Evolutionary conservation across 306 rosid species (phyloP), one percentile per base, ranked within the genome.

Genomic region (Acacia crassicarpa): DNA sequence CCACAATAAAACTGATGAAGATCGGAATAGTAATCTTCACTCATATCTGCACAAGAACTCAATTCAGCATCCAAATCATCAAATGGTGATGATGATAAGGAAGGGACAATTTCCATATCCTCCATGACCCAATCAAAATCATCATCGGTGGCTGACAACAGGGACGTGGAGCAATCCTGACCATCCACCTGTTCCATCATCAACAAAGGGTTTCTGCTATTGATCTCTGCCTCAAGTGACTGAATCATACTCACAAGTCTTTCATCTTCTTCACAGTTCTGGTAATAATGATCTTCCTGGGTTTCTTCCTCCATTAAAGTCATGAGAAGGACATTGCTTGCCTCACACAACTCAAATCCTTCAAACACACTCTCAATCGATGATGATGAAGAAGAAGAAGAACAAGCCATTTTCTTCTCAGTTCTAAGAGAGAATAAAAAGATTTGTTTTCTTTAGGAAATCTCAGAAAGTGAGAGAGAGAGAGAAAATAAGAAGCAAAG

Each of bases 231-330:
- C 51, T 87, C 89, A n/a, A 87, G 81, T 53, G 91, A 91, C 59
- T 85, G 92, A 43, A 91, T 89, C 77, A 89, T 83, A 56, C 84
- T 88, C 8, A 80, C 82, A 43, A 91, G 82, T 59, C 88, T 87
- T 23, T 69, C 53, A 22, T 89, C 91, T 80, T 85, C 94, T 80
- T 85, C 94, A 0, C 68, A 66, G 65, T 56, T 77, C 67, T 79
- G 23, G 12, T 10, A 25, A 17, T 43, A 6, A 1, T 75, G 86
- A 33, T 89, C 89, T 40, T 90, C 91, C 0, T 80, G 82, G 20
- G 79, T 46, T 73, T 88, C 91, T 75, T 88, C 89, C 68, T 87
- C 91, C 83, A 87, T 67, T 22, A 87, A 63, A 35, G 85, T 78
- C 92, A 71, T 80, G 49, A 88, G 85, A 85, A 88, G 75, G 22